Percentiles rank a stretch among this genome's conserved stretches.
phyloP scores from a whole-genome alignment of 2,329 filamentous ascomycete genomes.

The Curvularia verruculosa region DNA sequence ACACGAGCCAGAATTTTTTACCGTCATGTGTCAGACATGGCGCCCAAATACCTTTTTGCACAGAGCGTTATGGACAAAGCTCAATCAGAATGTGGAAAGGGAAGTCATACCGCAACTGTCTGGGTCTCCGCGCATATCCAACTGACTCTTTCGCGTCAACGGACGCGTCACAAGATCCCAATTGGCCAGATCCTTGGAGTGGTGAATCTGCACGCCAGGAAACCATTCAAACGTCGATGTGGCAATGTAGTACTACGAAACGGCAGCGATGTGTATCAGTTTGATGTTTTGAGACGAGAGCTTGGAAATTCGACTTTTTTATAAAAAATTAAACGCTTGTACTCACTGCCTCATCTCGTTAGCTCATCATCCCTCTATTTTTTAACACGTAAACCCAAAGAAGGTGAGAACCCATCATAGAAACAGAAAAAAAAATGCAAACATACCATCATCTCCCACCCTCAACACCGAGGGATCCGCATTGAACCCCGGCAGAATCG shows the following conservation, averaged over 20 bases:
- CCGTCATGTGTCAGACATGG: constrained; percentile 68
- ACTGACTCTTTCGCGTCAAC: constrained; percentile 57
- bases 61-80: constrained; percentile 3
- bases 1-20: constrained; percentile 66
- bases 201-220: constrained; percentile 61
- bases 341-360: background rate
- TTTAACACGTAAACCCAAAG: too few relatives aligned
- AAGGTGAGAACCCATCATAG: background rate
- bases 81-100: background rate
- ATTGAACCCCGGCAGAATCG: constrained; percentile 66
- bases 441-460: constrained; percentile 50
- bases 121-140: constrained; percentile 60
- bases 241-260: constrained; percentile 60
- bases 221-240: constrained; percentile 69
- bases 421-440: background rate
- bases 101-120: constrained; percentile 56
- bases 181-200: constrained; percentile 59
- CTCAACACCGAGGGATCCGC: constrained; percentile 65
- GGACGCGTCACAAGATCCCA: constrained; percentile 62
- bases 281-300: background rate
- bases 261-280: background rate
- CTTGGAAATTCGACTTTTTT: background rate
- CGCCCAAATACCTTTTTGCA: constrained; percentile 59
- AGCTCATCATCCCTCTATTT: background rate
- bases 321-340: background rate